Evolutionary conservation across 1,284 basidiomycete species (phyloP).

Genomic region (Ganoderma boninense): DNA sequence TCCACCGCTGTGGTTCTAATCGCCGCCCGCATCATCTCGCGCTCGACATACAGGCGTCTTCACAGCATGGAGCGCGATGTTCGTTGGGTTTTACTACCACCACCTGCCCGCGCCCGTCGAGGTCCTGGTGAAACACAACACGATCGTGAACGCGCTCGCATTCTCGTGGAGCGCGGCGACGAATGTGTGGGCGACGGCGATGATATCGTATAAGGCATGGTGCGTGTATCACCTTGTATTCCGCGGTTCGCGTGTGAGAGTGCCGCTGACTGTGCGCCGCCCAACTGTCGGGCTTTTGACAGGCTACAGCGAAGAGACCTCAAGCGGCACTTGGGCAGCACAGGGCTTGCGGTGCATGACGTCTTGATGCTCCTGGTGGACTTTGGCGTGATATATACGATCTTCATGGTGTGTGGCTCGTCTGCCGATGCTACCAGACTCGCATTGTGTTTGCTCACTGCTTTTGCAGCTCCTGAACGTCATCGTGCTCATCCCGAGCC

Average conservation of each 20-base stretch:
- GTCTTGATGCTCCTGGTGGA: slow-evolving; percentile 16
- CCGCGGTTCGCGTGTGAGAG: not conserved
- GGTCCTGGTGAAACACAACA: slow-evolving; percentile 11
- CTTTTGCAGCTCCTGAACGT: slow-evolving; percentile 18
- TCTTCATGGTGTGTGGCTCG: slow-evolving; percentile 17
- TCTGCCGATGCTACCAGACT: not conserved
- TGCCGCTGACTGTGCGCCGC: not conserved
- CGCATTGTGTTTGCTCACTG: not conserved
- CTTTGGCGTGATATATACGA: slow-evolving; percentile 20
- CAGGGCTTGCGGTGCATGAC: slow-evolving; percentile 12
- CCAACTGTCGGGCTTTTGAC: not conserved
- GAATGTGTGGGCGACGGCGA: slow-evolving; percentile 22
- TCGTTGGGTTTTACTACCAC: slow-evolving; percentile 21
- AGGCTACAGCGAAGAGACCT: slow-evolving; percentile 17
- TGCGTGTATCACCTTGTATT: not conserved
- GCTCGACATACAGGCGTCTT: slow-evolving; percentile 14
- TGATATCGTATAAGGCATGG: slow-evolving; percentile 21
- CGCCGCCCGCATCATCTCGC: not conserved
- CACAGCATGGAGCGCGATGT: slow-evolving; percentile 21
- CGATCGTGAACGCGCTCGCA: slow-evolving; percentile 17
- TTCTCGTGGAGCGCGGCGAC: slow-evolving; percentile 26
- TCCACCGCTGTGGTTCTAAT: not conserved
- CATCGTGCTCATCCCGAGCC: slow-evolving; percentile 17
- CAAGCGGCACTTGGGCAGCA: slow-evolving; percentile 11
- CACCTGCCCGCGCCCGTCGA: slow-evolving; percentile 12